Evolutionary conservation across 768 basidiomycete species (phyloP).

Genomic region (Boletus tomentosulus): DNA sequence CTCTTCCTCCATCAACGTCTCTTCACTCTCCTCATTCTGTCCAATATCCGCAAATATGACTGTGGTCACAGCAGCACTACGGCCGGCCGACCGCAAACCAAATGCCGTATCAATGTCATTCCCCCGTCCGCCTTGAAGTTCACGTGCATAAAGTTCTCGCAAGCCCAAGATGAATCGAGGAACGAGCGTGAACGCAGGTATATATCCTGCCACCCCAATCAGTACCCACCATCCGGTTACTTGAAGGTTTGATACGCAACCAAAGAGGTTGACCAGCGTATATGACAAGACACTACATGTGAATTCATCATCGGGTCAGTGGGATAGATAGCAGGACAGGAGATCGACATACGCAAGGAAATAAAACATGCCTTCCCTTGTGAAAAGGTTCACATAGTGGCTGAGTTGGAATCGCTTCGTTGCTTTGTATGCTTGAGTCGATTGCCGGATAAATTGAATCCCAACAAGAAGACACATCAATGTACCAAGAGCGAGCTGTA

Average conservation of each 20-base stretch:
- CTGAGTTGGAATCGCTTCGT: neutral
- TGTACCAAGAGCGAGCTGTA: neutral
- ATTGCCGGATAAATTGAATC: neutral
- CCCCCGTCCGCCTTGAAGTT: neutral
- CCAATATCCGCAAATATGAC: neutral
- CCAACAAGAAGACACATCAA: neutral
- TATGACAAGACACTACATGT: neutral
- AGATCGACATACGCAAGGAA: neutral
- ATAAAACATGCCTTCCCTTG: neutral
- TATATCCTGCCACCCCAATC: neutral
- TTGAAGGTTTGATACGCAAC: too few relatives aligned
- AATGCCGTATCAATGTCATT: neutral
- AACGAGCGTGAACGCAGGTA: neutral
- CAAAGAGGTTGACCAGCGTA: neutral
- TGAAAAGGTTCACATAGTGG: neutral
- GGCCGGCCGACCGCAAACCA: neutral
- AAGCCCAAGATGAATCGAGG: neutral
- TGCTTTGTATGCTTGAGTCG: too few relatives aligned
- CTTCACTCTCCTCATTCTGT: neutral
- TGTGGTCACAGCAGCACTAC: neutral
- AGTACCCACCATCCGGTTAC: neutral
- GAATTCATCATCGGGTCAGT: neutral
- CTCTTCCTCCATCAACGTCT: neutral
- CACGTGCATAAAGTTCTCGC: neutral
- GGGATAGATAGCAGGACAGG: neutral